Percentiles rank a stretch among this genome's conserved stretches.
phyloP scores from a whole-genome alignment of 2,329 filamentous ascomycete genomes.

The Periconia digitata region DNA sequence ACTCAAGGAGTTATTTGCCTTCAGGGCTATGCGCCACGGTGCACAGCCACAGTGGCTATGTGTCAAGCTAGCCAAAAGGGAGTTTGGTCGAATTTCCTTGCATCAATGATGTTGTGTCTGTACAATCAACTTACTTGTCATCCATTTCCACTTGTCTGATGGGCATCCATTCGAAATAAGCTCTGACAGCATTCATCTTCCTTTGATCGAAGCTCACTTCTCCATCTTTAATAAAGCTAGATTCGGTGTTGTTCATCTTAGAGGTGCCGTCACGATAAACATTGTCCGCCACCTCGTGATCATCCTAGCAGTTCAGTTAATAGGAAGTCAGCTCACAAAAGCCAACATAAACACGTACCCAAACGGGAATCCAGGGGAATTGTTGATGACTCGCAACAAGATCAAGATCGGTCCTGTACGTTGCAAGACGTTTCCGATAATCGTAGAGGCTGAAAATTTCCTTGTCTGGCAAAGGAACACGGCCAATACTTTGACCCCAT shows the following conservation, averaged over 20 bases:
- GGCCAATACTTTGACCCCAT: slow-evolving; percentile 35
- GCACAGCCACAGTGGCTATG: no score
- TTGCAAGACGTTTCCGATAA: slow-evolving; percentile 46
- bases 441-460: slow-evolving; percentile 48
- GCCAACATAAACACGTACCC: slow-evolving; percentile 15
- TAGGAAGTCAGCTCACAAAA: background rate
- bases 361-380: slow-evolving; percentile 49
- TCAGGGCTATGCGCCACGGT: no score
- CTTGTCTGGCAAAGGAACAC: slow-evolving; percentile 36
- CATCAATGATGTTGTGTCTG: no score
- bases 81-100: no score
- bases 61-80: no score
- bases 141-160: slow-evolving; percentile 49
- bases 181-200: slow-evolving; percentile 51
- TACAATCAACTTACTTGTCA: no score
- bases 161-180: slow-evolving; percentile 51
- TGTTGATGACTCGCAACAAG: slow-evolving; percentile 42
- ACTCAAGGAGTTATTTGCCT: no score
- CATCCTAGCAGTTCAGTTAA: slow-evolving; percentile 51
- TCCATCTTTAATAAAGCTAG: slow-evolving; percentile 43
- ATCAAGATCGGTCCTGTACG: slow-evolving; percentile 46
- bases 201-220: slow-evolving; percentile 47
- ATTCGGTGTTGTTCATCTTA: slow-evolving; percentile 48
- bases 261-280: slow-evolving; percentile 44
- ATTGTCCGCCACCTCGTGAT: slow-evolving; percentile 46